Evolutionary conservation across 768 basidiomycete species (phyloP).

Genomic region (Panaeolus papilionaceus): DNA sequence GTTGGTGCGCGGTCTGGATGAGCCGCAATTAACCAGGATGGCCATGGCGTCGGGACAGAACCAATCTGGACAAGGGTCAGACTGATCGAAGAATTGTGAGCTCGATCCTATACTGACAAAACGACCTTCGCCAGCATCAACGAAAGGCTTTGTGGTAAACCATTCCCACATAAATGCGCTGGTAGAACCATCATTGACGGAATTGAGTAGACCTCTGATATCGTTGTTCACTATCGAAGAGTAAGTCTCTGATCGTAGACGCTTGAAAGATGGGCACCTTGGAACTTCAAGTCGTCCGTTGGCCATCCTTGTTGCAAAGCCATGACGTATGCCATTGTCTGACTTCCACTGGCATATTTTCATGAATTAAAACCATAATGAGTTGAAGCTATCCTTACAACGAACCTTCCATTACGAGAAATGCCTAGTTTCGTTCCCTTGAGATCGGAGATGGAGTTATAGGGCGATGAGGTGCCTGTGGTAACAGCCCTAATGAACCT

Average conservation of each 20-base stretch:
- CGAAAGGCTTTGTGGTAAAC: slow-evolving; percentile 81
- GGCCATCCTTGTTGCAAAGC: slow-evolving; percentile 87
- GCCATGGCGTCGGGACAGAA: slow-evolving; percentile 92
- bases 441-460: slow-evolving; percentile 74
- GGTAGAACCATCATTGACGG: slow-evolving; percentile 88
- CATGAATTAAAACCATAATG: background rate
- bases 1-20: slow-evolving; percentile 68
- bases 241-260: background rate
- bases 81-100: background rate
- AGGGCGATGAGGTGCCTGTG: slow-evolving; percentile 77
- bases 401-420: slow-evolving; percentile 83
- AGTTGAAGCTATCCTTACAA: background rate
- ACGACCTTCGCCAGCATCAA: slow-evolving; percentile 77
- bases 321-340: slow-evolving; percentile 97
- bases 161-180: slow-evolving; percentile 96
- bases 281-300: slow-evolving; percentile 66
- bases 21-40: slow-evolving; percentile 94
- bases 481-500: slow-evolving; percentile 80
- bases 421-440: slow-evolving; percentile 88
- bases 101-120: slow-evolving; percentile 63
- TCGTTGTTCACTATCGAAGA: slow-evolving; percentile 71
- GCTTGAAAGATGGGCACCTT: slow-evolving; percentile 49
- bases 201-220: slow-evolving; percentile 80
- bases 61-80: slow-evolving; percentile 60
- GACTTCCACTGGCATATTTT: slow-evolving; percentile 67